Evolutionary conservation across 805 yeast genomes (phyloP), one percentile per base, ranked within the genome.

Genomic region (Lipomyces anomalus): DNA sequence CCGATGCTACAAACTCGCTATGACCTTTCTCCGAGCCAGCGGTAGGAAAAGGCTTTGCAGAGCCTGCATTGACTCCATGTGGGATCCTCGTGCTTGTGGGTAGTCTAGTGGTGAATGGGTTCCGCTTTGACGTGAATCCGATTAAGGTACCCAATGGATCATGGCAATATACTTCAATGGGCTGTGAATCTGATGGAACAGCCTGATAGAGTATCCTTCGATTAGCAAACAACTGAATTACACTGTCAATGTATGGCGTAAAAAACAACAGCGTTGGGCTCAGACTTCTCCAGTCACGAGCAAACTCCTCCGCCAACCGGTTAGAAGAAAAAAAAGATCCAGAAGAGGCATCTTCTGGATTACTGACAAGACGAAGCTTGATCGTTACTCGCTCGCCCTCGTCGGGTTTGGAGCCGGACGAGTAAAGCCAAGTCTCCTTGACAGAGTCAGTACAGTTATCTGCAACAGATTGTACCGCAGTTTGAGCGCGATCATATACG

Each of bases 131-230:
- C 18, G 94, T 79, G 67, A 89, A 87, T 3, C 96, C 97, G 38
- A 89, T 63, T 23, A 88, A 64, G 56, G 78, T 76, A 17, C 95
- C 95, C 52, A 88, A 67, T 6, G 97, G 97, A 63, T 90, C 97
- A 22, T 83, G 61, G 5, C 79, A 74, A 63, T 82, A 86, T 4
- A 84, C 69, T 63, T 86, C 95, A 55, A 75, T 72, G 4, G 96
- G 95, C 45, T 75, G 76, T 45, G 82, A 67, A 38, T 78, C 84
- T 46, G 80, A 79, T 4, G 97, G 96, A 56, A 74, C 70, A 21
- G 76, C 70, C 63, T 82, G 89, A 43, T 53, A 50, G 44, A 67
- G 69, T 11, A 72, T 67, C 1, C 65, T 57, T 3, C 57, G 52
- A 13, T 58, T 53, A 38, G 63, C 52, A 22, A 75, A 62, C n/a